Conservation (phyloP, 2,329 filamentous ascomycete genomes). For the Fusarium sp. region DNA sequence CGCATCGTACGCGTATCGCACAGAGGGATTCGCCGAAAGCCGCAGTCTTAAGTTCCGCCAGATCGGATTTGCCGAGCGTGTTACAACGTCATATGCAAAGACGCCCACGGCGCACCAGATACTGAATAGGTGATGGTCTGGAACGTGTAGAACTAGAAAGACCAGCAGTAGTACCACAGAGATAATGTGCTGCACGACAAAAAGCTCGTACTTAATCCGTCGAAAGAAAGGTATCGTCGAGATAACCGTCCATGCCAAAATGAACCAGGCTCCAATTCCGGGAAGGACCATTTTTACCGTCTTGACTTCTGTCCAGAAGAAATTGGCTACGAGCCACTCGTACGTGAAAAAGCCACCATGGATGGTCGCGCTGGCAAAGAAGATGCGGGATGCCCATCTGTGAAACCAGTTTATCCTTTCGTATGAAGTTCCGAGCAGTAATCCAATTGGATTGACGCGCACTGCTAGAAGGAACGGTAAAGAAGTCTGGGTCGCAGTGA, state of each 20-base stretch:
- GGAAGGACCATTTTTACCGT: slow-evolving; percentile 44
- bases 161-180: slow-evolving; percentile 40
- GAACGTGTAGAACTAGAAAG: slow-evolving; percentile 43
- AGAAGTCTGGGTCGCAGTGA: slow-evolving; percentile 40
- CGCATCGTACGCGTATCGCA: slow-evolving; percentile 39
- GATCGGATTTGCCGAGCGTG: slow-evolving; percentile 43
- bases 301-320: slow-evolving; percentile 44
- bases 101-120: slow-evolving; percentile 45
- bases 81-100: slow-evolving; percentile 43
- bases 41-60: slow-evolving; percentile 41
- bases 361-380: slow-evolving; percentile 42
- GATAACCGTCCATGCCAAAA: slow-evolving; percentile 42
- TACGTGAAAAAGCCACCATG: slow-evolving; percentile 42
- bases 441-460: slow-evolving; percentile 40
- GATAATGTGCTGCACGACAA: slow-evolving; percentile 45
- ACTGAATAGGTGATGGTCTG: slow-evolving; percentile 44
- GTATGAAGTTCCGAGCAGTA: slow-evolving; percentile 42
- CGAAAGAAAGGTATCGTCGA: slow-evolving; percentile 42
- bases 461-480: slow-evolving; percentile 42
- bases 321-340: slow-evolving; percentile 42
- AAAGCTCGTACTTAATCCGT: slow-evolving; percentile 45
- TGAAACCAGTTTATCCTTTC: slow-evolving; percentile 46
- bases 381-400: slow-evolving; percentile 41
- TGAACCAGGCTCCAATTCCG: slow-evolving; percentile 43
- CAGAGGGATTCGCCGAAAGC: slow-evolving; percentile 18